Evolutionary conservation across 2,329 filamentous ascomycete genomes (phyloP).

Genomic region (Fusarium neocosmosporiellum): DNA sequence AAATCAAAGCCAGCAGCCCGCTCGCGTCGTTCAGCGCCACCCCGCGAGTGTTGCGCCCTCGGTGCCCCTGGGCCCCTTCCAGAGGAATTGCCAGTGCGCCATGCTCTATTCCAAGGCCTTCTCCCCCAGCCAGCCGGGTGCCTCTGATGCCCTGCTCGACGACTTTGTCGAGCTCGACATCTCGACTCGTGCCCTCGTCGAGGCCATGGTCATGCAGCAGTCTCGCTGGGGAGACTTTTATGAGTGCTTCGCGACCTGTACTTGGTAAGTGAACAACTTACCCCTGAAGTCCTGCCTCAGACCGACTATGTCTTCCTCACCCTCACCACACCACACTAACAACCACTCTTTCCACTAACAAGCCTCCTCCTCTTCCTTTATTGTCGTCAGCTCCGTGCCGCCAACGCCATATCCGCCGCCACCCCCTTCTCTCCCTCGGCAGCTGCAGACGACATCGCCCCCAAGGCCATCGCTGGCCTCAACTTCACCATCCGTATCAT

Average conservation of each 20-base stretch:
- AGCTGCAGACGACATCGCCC: constrained; percentile 43
- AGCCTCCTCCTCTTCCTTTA: constrained; percentile 50
- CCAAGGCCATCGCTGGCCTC: constrained; percentile 50
- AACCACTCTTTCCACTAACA: not conserved
- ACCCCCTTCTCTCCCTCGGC: constrained; percentile 32
- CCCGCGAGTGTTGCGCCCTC: constrained; percentile 44
- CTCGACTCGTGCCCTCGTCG: constrained; percentile 46
- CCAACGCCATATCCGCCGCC: constrained; percentile 35
- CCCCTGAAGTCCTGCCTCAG: not conserved
- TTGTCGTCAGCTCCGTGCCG: constrained; percentile 46
- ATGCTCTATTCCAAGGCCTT: constrained; percentile 49
- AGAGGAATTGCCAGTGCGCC: constrained; percentile 50
- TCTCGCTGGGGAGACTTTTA: constrained; percentile 50
- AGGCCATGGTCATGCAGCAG: constrained; percentile 49
- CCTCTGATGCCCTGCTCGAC: constrained; percentile 34
- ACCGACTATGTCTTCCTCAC: not conserved
- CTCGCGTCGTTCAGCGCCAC: constrained; percentile 41
- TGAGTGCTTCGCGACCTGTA: constrained; percentile 50
- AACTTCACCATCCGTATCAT: constrained; percentile 53
- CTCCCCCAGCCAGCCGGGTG: constrained; percentile 34
- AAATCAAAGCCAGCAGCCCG: constrained; percentile 34
- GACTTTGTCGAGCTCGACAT: constrained; percentile 49
- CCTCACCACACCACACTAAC: constrained; percentile 5
- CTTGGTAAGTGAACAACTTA: constrained; percentile 42
- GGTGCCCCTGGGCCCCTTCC: constrained; percentile 49